Evolutionary conservation across 2,329 filamentous ascomycete genomes (phyloP).

Genomic region (Colletotrichum plurivorum): DNA sequence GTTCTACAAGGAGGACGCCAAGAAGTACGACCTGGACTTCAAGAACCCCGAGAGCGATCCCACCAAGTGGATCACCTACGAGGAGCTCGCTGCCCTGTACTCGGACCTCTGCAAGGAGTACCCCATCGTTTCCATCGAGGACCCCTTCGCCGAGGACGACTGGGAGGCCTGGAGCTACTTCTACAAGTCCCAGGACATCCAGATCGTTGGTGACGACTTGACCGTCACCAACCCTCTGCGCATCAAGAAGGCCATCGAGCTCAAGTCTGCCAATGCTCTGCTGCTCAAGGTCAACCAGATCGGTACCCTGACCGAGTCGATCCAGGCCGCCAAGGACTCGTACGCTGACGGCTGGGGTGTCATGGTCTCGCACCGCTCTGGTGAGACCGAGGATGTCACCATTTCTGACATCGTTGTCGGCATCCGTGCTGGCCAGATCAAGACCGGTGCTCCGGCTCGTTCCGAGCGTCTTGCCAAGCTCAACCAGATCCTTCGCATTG

Average conservation of each 20-base stretch:
- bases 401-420: slow-evolving; percentile 98
- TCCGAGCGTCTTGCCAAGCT: slow-evolving; percentile 99
- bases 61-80: slow-evolving; percentile 98
- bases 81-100: slow-evolving; percentile 95
- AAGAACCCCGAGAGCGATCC: slow-evolving; percentile 99
- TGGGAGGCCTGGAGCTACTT: slow-evolving; percentile 99
- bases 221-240: slow-evolving; percentile 98
- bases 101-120: slow-evolving; percentile 91
- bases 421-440: slow-evolving; percentile 97
- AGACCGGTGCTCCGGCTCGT: slow-evolving; percentile 95
- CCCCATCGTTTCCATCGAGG: slow-evolving; percentile 98
- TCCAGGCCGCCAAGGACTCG: slow-evolving; percentile 99
- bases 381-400: slow-evolving; percentile 99
- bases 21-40: slow-evolving; percentile 99
- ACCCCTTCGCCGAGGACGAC: slow-evolving; percentile 99
- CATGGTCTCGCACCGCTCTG: slow-evolving; percentile 99
- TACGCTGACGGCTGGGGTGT: slow-evolving; percentile 97
- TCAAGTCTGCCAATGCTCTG: slow-evolving; percentile 98
- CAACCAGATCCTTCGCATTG: slow-evolving; percentile 99
- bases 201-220: slow-evolving; percentile 98
- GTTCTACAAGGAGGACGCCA: slow-evolving; percentile 97
- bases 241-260: slow-evolving; percentile 99
- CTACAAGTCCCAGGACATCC: slow-evolving; percentile 98
- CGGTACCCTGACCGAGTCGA: slow-evolving; percentile 97
- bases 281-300: slow-evolving; percentile 99